Evolutionary conservation across 1,284 basidiomycete genomes (phyloP).

Genomic region (Thelephora terrestris): DNA sequence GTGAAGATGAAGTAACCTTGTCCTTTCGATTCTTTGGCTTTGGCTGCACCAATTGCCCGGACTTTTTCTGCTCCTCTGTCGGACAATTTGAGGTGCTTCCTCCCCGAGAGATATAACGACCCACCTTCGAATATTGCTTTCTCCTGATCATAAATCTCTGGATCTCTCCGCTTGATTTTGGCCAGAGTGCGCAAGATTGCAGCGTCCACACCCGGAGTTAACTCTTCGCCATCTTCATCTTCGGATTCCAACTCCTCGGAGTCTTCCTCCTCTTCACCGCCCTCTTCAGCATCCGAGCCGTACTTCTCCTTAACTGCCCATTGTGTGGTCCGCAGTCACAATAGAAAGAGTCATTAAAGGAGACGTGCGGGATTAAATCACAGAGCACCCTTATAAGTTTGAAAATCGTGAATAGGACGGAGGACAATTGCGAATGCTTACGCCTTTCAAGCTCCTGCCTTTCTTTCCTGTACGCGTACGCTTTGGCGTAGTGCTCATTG

Average conservation of each 20-base stretch:
- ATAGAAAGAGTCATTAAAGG: not conserved
- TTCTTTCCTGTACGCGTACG: conserved; percentile 73
- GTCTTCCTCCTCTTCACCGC: conserved; percentile 47
- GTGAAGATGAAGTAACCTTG: conserved; percentile 31
- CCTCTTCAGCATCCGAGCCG: conserved; percentile 55
- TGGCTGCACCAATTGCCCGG: conserved; percentile 19
- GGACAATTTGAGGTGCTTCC: conserved; percentile 1
- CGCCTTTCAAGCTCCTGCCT: conserved; percentile 73
- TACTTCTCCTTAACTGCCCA: conserved; percentile 76
- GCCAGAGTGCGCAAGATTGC: conserved; percentile 90
- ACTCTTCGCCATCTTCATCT: conserved; percentile 92
- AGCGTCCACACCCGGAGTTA: conserved; percentile 90
- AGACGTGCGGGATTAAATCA: not conserved
- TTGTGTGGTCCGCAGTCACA: not conserved
- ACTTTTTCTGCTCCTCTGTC: conserved; percentile 57
- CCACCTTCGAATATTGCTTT: conserved; percentile 71
- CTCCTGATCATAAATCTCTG: conserved; percentile 66
- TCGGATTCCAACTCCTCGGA: conserved; percentile 78
- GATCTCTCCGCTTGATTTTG: conserved; percentile 78
- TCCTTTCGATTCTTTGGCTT: conserved; percentile 28
- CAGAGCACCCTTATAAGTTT: not conserved
- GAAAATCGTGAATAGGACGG: not conserved
- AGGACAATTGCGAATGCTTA: conserved; percentile 27
- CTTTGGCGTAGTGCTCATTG: conserved; percentile 77
- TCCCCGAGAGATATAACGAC: conserved; percentile 12